Base-by-base conservation (phyloP, 495 filamentous ascomycete species). In the Talaromyces trachyspermus region DNA sequence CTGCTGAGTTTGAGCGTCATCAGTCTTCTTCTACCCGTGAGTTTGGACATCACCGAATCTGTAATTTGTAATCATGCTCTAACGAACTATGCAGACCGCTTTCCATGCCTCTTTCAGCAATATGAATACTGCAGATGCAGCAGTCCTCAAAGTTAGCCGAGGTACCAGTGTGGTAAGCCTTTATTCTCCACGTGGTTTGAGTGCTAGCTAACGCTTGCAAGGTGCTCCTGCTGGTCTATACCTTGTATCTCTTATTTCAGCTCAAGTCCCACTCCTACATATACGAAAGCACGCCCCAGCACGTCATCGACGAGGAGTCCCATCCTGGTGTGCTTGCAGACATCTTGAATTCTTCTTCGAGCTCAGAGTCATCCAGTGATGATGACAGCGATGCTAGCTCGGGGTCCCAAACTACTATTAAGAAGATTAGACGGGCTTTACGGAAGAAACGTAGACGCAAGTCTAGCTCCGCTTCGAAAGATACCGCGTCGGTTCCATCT, bases 231-330 rank as follows among this genome's bases (percentile, higher is more conserved):
- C 54, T 95, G 27, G 81, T 95, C 8, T 95, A 95, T 60, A 67
- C 85, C 27, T 64, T 95, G 15, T 95, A 95, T 55, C 79, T 95
- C 40, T 49, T 92, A 20, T 95, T 95, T 61, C 89, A 95, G 70
- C 74, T 95, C 36, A 91, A 89, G 68, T 89, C 89, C 2, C 89
- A 95, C 56, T 75, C 86, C 2, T 94, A 95, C 62, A 82, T 95
- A 62, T 95, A 94, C 54, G 85, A 85, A 49, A 90, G 88, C 54
- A 92, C 85, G 6, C 89, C 89, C 10, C 88, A 95, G 58, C 80
- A 86, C 49, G 83, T 91, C 38, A 89, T 95, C 50, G 89, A 95
- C 50, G 85, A 91, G 59, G 86, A 92, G 57, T 82, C 86, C 0
- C 83, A 86, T 40, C 89, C 89, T 3, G 89, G 89, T 47, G 77